These are phyloP conservation scores for sweet orange (Citrus sinensis) DNA, from an alignment of 345 rosid species.

Conservation along the genomic window DVS_A1.0 CM039162.1:21057501-21058000, in stretches of 20 bases:
- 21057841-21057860: slow-evolving; percentile 58
- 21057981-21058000: slow-evolving; percentile 68
- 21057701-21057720: slow-evolving; percentile 31
- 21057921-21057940: slow-evolving; percentile 51
- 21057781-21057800: slow-evolving; percentile 35
- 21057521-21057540: not conserved
- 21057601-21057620: not conserved
- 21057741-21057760: not conserved
- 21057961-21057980: slow-evolving; percentile 35
- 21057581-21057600: slow-evolving; percentile 9
- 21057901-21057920: slow-evolving; percentile 65
- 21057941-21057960: slow-evolving; percentile 45
- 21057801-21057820: slow-evolving; percentile 50
- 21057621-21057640: not conserved
- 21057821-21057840: slow-evolving; percentile 48
- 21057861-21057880: slow-evolving; percentile 52
- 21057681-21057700: not conserved
- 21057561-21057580: not conserved
- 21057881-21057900: slow-evolving; percentile 67
- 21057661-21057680: slow-evolving; percentile 7
- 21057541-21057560: slow-evolving; percentile 12
- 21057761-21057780: slow-evolving; percentile 42
- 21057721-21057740: slow-evolving; percentile 37
- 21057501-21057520: not conserved
- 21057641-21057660: not conserved